Evolutionary conservation across 257 asterid genomes (phyloP).

Genomic region (Oldenlandia corymbosa): DNA sequence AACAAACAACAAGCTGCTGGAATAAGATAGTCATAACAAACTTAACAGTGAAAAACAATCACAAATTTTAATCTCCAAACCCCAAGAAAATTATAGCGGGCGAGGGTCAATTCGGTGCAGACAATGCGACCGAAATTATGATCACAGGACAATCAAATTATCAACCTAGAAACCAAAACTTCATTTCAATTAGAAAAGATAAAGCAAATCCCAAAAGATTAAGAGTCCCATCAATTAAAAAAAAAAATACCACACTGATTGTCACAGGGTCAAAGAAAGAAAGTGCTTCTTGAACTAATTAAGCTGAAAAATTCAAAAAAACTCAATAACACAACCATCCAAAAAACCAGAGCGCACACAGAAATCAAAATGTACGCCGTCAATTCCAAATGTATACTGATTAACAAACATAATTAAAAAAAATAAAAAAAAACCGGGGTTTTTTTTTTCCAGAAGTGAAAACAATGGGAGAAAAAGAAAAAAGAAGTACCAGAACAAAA

Average conservation of each 20-base stretch:
- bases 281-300: neutral
- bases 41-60: neutral
- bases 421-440: neutral
- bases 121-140: neutral
- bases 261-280: neutral
- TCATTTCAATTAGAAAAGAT: neutral
- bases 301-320: neutral
- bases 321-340: neutral
- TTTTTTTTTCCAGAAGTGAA: no score
- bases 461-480: slow-evolving; percentile 1
- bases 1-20: neutral
- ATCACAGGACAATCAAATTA: neutral
- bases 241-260: neutral
- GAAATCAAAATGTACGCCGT: neutral
- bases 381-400: neutral
- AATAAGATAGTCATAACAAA: slow-evolving; percentile 1
- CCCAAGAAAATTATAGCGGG: neutral
- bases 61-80: neutral
- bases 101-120: neutral
- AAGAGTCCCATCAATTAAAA: neutral
- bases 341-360: neutral
- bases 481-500: slow-evolving; percentile 66
- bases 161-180: neutral
- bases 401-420: neutral
- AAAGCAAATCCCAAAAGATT: no score